Evolutionary conservation across 257 asterid species (phyloP).

Genomic region (Solanum pinnatisectum): DNA sequence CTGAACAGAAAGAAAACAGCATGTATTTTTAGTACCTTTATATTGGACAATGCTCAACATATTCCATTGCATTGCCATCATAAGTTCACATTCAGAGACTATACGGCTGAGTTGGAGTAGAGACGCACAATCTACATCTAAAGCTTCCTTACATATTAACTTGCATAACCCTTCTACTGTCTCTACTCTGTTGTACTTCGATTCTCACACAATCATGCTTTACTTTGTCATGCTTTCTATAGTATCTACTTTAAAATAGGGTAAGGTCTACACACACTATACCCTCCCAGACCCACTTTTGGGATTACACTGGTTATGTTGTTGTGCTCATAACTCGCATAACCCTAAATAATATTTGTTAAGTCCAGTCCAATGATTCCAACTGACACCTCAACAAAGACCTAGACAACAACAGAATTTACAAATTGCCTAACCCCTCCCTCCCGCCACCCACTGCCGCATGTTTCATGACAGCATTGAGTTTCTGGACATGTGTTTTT

Average conservation of each 20-base stretch:
- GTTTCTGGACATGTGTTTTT: neutral
- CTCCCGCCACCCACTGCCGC: neutral
- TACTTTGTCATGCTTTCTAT: neutral
- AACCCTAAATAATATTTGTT: neutral
- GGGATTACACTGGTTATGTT: neutral
- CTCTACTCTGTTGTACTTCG: neutral
- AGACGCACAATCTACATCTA: neutral
- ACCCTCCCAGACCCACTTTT: neutral
- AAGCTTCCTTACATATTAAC: neutral
- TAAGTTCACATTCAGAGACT: neutral
- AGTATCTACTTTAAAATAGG: neutral
- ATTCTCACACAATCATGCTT: neutral
- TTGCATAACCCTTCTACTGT: neutral
- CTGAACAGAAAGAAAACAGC: constrained; percentile 23
- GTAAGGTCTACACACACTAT: neutral
- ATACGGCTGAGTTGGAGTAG: neutral
- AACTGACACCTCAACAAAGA: neutral
- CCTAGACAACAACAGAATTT: neutral
- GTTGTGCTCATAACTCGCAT: neutral
- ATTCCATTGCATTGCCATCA: neutral
- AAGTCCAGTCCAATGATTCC: neutral
- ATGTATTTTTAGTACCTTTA: neutral
- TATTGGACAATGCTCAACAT: neutral
- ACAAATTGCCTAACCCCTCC: neutral
- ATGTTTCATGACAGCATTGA: neutral